These are phyloP conservation scores for Paraphaeosphaeria sporulosa DNA, from an alignment of 2,329 filamentous ascomycete species.

Conservation along the genomic window DNA sequence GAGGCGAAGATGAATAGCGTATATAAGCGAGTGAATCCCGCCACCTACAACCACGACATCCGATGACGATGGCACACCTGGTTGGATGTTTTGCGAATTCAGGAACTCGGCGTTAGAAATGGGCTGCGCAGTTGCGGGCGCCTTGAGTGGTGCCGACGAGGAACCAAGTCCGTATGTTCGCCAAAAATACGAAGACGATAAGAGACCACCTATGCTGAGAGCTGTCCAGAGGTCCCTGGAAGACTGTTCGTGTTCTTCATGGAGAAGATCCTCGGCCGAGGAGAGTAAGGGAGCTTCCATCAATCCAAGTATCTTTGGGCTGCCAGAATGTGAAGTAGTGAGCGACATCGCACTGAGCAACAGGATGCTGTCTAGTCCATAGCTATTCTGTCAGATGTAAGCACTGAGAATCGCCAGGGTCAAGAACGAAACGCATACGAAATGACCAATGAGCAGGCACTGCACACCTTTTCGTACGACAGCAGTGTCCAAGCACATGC, in stretches of 20 bases:
- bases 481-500: neutral
- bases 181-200: neutral
- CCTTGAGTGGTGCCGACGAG: neutral
- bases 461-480: neutral
- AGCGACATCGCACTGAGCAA: neutral
- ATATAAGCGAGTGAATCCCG: neutral
- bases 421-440: neutral
- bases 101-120: conserved; percentile 1
- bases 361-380: neutral
- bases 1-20: conserved; percentile 1
- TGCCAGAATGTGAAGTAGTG: neutral
- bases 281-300: neutral
- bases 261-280: neutral
- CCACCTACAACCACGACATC: conserved; percentile 2
- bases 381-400: neutral
- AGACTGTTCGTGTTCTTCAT: neutral
- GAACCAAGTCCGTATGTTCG: neutral
- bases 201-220: neutral
- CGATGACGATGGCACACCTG: neutral
- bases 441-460: neutral
- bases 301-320: neutral
- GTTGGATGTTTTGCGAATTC: neutral
- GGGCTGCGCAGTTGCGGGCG: neutral
- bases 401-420: neutral
- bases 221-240: neutral